These are phyloP conservation scores for Monilinia vaccinii-corymbosi DNA, from an alignment of 2,329 filamentous ascomycete species.

Conservation along the genomic window DNA sequence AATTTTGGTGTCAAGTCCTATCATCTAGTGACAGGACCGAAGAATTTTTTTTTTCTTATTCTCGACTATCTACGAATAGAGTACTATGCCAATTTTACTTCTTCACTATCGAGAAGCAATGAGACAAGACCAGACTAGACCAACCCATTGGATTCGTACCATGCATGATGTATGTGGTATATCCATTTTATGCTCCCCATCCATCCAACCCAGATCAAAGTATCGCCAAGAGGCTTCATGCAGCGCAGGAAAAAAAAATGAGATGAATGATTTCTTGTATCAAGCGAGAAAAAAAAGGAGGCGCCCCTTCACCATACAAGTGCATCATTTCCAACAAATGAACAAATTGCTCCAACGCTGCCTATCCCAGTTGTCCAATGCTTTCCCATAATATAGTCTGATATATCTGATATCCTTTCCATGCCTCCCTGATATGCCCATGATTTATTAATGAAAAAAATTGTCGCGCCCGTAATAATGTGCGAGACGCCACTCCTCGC, in stretches of 20 bases:
- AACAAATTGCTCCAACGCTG: conserved; percentile 8
- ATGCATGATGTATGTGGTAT: neutral
- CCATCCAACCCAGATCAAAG: neutral
- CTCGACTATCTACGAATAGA: neutral
- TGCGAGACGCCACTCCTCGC: neutral
- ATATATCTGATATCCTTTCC: conserved; percentile 1
- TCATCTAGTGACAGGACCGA: neutral
- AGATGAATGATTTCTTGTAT: neutral
- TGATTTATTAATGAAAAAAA: conserved; percentile 14
- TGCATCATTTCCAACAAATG: conserved; percentile 6
- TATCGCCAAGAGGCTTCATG: neutral
- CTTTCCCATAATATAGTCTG: conserved; percentile 4
- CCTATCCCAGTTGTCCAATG: conserved; percentile 1
- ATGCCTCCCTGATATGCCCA: conserved; percentile 12
- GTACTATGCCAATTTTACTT: neutral
- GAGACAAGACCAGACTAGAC: neutral
- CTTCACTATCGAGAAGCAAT: neutral
- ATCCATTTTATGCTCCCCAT: neutral
- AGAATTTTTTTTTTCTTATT: neutral
- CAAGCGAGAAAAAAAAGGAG: conserved; percentile 1
- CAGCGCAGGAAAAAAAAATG: neutral
- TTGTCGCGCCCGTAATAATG: neutral
- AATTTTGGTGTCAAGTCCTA: neutral
- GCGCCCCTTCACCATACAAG: conserved; percentile 9
- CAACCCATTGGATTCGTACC: neutral